Evolutionary conservation across 108 stramenopile species (phyloP), one percentile per base, ranked within the genome.

Genomic region (Skeletonema marinoi): DNA sequence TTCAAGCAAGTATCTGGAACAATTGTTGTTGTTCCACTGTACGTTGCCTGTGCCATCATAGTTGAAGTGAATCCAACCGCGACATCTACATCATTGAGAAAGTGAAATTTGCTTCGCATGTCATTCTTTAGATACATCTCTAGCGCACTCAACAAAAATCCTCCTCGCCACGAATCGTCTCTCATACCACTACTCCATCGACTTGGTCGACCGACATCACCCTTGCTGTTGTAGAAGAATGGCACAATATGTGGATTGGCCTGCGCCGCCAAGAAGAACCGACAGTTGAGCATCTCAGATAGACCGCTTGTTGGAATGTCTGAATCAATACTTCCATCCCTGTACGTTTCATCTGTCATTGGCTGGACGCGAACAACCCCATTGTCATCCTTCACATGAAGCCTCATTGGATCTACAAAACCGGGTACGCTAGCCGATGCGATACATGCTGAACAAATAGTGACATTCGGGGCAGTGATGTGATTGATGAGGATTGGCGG

Each of bases 401-500:
- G 88, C 42, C 80, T 80, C 78, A 94, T 91, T 2, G 96, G 81
- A 54, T 93, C 84, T 54, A 98, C 88, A 76, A 98, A 97, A 9
- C 96, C 96, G n/a, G 99, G 99, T 4, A 98, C 96, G 35, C 96
- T 92, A 3, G 91, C 91, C 73, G 87, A 88, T 14, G 92, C 92
- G 17, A 92, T 67, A 42, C 97, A 90, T 7, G 99, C 99, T 54
- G 93, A 94, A 44, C 92, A 93, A 42, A 99, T 93, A 17, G 89
- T 84, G 33, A 99, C 96, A 75, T 99, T 93, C 13, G 99, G 99
- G 6, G 98, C 95, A 48, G 94, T 96, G 50, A 98, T 89, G 78
- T 99, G 92, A 80, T 98, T 99, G 25, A 99, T 81, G 10, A 99
- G 81, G 8, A 97, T 89, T 3, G 99, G 97, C 2, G 95, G 93